A percentile compares a stretch with the other conserved stretches of the same genome.
Evolutionary conservation across 1,284 basidiomycete genomes (phyloP).

Genomic region (Wallemia ichthyophaga): DNA sequence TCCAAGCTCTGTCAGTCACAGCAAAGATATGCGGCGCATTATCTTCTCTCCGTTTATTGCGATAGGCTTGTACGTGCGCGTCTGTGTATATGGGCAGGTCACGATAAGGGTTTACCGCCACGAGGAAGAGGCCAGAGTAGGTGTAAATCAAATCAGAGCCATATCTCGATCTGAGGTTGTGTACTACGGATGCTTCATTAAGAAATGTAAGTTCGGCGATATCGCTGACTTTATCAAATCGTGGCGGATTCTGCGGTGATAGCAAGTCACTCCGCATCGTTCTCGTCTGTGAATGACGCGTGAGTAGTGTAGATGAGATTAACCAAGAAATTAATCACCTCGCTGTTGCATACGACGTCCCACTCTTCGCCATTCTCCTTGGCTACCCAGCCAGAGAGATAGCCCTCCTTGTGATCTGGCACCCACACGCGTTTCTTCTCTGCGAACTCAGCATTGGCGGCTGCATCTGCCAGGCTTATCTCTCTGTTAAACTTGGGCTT

Average conservation of each 20-base stretch:
- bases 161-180: conserved; percentile 76
- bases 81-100: conserved; percentile 74
- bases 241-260: conserved; percentile 92
- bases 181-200: conserved; percentile 94
- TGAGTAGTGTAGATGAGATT: background rate
- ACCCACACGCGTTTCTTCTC: conserved; percentile 40
- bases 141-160: conserved; percentile 83
- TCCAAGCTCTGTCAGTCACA: conserved; percentile 89
- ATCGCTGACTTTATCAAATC: conserved; percentile 91
- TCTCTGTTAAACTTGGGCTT: background rate
- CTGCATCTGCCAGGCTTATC: background rate
- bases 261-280: conserved; percentile 42
- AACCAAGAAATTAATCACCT: conserved; percentile 22
- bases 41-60: conserved; percentile 67
- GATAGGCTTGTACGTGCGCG: conserved; percentile 72
- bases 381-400: conserved; percentile 65
- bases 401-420: conserved; percentile 61
- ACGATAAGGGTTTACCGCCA: conserved; percentile 95
- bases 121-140: conserved; percentile 83
- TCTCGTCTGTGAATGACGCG: conserved; percentile 21
- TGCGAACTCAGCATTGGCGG: conserved; percentile 9
- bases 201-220: conserved; percentile 94
- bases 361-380: conserved; percentile 35
- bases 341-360: conserved; percentile 51
- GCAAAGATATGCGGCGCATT: conserved; percentile 94